These are phyloP conservation scores for Salvia splendens DNA, from an alignment of 257 asterid species.

Conservation along the genomic window DNA sequence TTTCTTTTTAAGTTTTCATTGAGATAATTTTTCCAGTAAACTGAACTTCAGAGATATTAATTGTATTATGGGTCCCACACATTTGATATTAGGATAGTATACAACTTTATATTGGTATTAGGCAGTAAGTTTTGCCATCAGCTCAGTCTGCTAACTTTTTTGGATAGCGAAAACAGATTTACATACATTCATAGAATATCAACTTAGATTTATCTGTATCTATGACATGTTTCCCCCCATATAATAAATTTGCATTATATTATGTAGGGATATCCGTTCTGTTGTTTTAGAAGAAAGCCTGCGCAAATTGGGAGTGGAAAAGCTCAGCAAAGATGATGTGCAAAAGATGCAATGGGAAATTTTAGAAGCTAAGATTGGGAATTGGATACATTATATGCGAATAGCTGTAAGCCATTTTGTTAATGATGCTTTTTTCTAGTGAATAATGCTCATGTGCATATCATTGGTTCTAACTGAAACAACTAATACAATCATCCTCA, in stretches of 20 bases:
- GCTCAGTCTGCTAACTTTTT: neutral
- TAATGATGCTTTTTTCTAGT: constrained; percentile 6
- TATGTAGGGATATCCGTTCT: constrained; percentile 80
- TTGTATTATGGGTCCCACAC: neutral
- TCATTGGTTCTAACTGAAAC: neutral
- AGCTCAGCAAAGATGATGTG: constrained; percentile 97
- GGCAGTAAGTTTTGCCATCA: neutral
- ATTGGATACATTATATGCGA: constrained; percentile 99
- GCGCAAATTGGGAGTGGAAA: constrained; percentile 94
- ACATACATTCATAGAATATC: too few relatives aligned
- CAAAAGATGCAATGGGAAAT: constrained; percentile 99
- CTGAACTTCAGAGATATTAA: constrained; percentile 8
- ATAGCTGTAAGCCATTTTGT: constrained; percentile 71
- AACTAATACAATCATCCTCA: constrained; percentile 24
- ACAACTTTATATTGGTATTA: neutral
- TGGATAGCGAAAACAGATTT: too few relatives aligned
- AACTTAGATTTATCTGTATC: too few relatives aligned
- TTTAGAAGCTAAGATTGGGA: constrained; percentile 97
- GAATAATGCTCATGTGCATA: neutral
- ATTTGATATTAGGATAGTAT: constrained; percentile 5
- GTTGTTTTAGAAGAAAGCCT: constrained; percentile 94
- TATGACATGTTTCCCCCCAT: neutral
- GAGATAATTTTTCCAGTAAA: constrained; percentile 10
- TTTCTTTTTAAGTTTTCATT: neutral
- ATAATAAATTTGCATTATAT: constrained; percentile 25